Conservation (phyloP, 228 moss, liverwort and hornwort genomes). For the Sphagnum fallax region DNA sequence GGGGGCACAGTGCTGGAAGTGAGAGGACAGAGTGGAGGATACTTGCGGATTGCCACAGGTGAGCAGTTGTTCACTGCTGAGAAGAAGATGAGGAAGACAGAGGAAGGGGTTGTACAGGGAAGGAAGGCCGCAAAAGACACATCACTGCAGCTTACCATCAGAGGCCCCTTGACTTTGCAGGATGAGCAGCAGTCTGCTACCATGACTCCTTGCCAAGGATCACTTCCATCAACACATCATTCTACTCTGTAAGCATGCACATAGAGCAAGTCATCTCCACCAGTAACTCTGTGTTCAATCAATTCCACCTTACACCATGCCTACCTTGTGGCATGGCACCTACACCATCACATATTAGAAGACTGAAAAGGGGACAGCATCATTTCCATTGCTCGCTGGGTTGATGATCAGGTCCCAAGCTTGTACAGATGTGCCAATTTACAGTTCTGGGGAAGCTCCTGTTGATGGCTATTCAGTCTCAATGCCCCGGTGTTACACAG, state of each 20-base stretch:
- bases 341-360: too few species aligned
- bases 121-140: constrained; percentile 4
- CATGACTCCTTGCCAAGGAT: constrained; percentile 6
- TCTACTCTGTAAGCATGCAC: too few species aligned
- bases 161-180: constrained; percentile 14
- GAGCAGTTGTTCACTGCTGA: constrained; percentile 32
- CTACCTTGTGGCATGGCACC: too few species aligned
- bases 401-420: neutral
- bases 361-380: too few species aligned
- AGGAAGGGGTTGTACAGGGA: neutral
- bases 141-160: constrained; percentile 13
- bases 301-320: too few species aligned
- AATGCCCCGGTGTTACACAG: constrained; percentile 3
- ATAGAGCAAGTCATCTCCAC: too few species aligned
- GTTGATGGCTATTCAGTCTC: neutral
- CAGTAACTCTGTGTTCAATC: too few species aligned
- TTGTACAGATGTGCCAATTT: neutral
- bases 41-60: constrained; percentile 16
- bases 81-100: constrained; percentile 4
- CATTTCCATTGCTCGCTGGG: neutral
- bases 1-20: constrained; percentile 24
- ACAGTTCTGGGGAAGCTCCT: neutral
- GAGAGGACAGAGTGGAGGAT: constrained; percentile 9
- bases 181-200: constrained; percentile 12
- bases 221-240: too few species aligned